Conservation (phyloP, 2,329 filamentous ascomycete genomes). For the Macrophomina phaseolina region DNA sequence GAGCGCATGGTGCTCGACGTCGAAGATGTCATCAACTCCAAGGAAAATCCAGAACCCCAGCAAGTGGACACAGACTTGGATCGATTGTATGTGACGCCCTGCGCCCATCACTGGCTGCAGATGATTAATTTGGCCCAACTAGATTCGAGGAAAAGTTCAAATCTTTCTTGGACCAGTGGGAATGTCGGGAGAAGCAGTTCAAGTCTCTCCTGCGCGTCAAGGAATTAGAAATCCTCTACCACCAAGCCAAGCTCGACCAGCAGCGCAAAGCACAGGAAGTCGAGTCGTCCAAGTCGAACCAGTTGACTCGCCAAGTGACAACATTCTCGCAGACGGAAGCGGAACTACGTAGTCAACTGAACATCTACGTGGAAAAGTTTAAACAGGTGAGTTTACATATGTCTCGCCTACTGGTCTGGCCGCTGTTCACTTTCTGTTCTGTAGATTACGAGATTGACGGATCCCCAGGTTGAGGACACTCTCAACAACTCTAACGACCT, state of each 20-base stretch:
- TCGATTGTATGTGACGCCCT: slow-evolving; percentile 69
- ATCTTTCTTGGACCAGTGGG: slow-evolving; percentile 95
- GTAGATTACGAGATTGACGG: slow-evolving; percentile 41
- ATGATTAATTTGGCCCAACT: background rate
- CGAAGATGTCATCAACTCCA: slow-evolving; percentile 85
- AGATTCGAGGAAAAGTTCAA: slow-evolving; percentile 79
- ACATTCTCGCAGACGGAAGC: slow-evolving; percentile 96
- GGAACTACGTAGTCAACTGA: slow-evolving; percentile 91
- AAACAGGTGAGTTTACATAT: slow-evolving; percentile 76
- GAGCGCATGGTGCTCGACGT: slow-evolving; percentile 81
- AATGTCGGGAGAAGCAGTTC: slow-evolving; percentile 92
- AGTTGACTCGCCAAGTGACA: slow-evolving; percentile 88
- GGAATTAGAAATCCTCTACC: slow-evolving; percentile 92
- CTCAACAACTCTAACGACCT: slow-evolving; percentile 98
- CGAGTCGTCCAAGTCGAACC: slow-evolving; percentile 79
- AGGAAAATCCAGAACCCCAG: slow-evolving; percentile 71
- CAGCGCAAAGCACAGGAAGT: slow-evolving; percentile 87
- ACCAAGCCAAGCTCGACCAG: slow-evolving; percentile 85
- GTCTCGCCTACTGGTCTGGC: slow-evolving; percentile 25
- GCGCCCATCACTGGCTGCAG: slow-evolving; percentile 34
- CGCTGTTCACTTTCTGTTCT: slow-evolving; percentile 29
- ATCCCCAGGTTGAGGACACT: slow-evolving; percentile 88
- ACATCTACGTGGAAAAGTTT: slow-evolving; percentile 99
- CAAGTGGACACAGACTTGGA: slow-evolving; percentile 87
- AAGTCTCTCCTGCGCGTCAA: slow-evolving; percentile 91